Percentiles rank a stretch among this genome's conserved stretches.
Evolutionary conservation across 1,284 basidiomycete species (phyloP).

Genomic region (Athelia sp.): DNA sequence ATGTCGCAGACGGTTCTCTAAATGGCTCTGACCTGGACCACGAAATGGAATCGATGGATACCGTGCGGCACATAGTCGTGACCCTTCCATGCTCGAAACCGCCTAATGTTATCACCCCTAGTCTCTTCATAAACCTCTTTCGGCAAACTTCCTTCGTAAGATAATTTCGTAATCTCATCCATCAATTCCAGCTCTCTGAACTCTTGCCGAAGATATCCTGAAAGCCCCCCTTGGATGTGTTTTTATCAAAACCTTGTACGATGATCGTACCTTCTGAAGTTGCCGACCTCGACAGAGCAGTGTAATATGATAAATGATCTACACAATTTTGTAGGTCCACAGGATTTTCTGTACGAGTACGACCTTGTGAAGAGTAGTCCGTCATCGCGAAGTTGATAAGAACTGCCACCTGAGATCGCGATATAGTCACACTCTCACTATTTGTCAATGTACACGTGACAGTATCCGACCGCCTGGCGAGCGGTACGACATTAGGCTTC

Average conservation of each 20-base stretch:
- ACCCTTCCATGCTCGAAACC: no score
- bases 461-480: conserved; percentile 10
- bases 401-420: conserved; percentile 26
- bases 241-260: conserved; percentile 22
- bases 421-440: conserved; percentile 19
- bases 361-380: conserved; percentile 34
- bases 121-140: no score
- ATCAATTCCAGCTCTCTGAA: conserved; percentile 26
- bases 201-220: conserved; percentile 19
- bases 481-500: conserved; percentile 33
- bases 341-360: conserved; percentile 26
- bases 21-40: no score
- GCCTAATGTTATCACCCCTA: no score
- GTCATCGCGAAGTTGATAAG: conserved; percentile 38
- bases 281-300: conserved; percentile 27
- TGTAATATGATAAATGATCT: conserved; percentile 29
- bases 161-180: conserved; percentile 24
- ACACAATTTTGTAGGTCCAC: conserved; percentile 25
- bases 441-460: conserved; percentile 14
- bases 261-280: conserved; percentile 26
- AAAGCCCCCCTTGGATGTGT: conserved; percentile 16
- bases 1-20: no score
- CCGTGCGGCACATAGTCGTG: no score
- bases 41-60: no score
- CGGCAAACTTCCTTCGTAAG: no score